These are phyloP conservation scores for Forsythia viridissima DNA, from an alignment of 257 asterid species.

Conservation along the genomic window DNA sequence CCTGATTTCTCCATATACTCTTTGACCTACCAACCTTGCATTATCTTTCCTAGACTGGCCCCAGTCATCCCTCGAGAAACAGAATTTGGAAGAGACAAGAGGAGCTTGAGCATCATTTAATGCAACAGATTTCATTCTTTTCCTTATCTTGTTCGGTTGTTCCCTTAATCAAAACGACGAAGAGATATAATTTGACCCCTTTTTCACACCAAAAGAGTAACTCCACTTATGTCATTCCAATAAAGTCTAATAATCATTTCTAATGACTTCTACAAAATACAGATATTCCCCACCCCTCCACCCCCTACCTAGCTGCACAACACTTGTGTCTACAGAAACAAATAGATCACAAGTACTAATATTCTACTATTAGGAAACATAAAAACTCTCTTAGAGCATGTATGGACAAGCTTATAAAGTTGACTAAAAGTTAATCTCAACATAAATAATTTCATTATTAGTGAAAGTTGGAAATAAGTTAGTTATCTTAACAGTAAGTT, in stretches of 20 bases:
- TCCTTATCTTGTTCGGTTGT: not conserved
- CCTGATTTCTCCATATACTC: not conserved
- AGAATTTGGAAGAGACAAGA: not conserved
- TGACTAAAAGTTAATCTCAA: too few relatives aligned
- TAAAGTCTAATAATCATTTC: not conserved
- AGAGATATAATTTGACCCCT: not conserved
- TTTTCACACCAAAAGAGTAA: not conserved
- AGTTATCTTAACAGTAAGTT: too few relatives aligned
- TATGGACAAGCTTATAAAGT: too few relatives aligned
- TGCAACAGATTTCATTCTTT: not conserved
- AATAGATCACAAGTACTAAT: not conserved
- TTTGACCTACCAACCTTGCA: not conserved
- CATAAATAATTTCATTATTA: too few relatives aligned
- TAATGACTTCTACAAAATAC: not conserved
- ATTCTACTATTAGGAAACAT: not conserved
- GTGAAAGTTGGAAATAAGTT: too few relatives aligned
- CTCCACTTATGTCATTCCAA: not conserved
- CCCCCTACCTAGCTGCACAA: not conserved
- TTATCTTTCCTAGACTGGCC: not conserved
- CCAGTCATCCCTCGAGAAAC: not conserved
- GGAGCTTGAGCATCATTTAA: not conserved
- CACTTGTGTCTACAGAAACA: not conserved
- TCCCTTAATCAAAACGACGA: not conserved
- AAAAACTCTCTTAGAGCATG: not conserved
- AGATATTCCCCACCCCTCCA: not conserved